A percentile compares a stretch with the other conserved stretches of the same genome.
Evolutionary conservation across 2,329 filamentous ascomycete species (phyloP).

Genomic region (Apiospora marii): DNA sequence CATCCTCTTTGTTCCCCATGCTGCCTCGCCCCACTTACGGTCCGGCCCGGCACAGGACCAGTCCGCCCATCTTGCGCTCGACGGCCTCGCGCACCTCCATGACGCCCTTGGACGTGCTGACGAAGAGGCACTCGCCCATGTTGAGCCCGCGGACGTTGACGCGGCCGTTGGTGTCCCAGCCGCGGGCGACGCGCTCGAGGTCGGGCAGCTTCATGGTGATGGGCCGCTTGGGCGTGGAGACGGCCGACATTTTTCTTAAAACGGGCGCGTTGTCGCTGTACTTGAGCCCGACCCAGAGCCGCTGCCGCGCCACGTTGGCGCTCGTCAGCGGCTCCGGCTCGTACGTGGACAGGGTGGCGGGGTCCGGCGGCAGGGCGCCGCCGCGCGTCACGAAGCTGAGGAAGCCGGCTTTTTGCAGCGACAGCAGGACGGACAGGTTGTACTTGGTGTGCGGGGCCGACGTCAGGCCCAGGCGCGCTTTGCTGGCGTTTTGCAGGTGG

Average conservation of each 20-base stretch:
- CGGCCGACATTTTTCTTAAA: conserved; percentile 68
- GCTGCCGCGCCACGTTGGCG: conserved; percentile 74
- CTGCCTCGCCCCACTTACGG: conserved; percentile 29
- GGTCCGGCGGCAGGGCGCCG: conserved; percentile 64
- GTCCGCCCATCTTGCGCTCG: conserved; percentile 80
- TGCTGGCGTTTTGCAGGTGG: conserved; percentile 88
- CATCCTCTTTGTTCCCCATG: not conserved
- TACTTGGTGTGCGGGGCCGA: conserved; percentile 83
- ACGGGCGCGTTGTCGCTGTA: conserved; percentile 88
- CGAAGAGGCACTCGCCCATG: conserved; percentile 83
- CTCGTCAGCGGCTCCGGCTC: conserved; percentile 68
- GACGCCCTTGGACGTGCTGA: conserved; percentile 79
- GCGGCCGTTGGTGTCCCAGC: conserved; percentile 70
- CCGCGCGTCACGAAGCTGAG: conserved; percentile 79
- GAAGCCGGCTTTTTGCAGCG: conserved; percentile 84
- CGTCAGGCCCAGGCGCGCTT: conserved; percentile 83
- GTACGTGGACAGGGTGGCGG: conserved; percentile 52
- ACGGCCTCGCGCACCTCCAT: conserved; percentile 85
- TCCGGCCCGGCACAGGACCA: conserved; percentile 75
- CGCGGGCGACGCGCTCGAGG: conserved; percentile 72
- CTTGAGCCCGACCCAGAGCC: conserved; percentile 90
- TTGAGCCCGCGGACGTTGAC: conserved; percentile 74
- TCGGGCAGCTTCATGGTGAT: conserved; percentile 71
- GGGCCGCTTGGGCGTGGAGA: conserved; percentile 78
- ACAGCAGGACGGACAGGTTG: conserved; percentile 77